Evolutionary conservation across 1,284 basidiomycete species (phyloP).

Genomic region (Somion occarium): DNA sequence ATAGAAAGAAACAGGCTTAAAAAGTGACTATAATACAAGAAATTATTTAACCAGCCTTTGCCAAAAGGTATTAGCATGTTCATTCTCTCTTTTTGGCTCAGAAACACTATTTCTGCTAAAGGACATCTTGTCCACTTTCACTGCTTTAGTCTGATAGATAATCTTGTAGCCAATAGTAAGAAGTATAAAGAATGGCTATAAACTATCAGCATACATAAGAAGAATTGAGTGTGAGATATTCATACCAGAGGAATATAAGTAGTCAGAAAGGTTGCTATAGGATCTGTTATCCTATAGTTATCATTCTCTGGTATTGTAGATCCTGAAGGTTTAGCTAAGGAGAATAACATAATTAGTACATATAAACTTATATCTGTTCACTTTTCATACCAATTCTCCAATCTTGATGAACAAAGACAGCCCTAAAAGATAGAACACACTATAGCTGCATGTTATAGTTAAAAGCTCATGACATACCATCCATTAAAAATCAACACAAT

Average conservation of each 20-base stretch:
- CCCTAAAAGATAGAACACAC: neutral
- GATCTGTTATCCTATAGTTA: conserved; percentile 10
- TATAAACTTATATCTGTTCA: too few relatives aligned
- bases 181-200: conserved; percentile 24
- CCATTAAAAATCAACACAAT: conserved; percentile 26
- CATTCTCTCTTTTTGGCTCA: conserved; percentile 2
- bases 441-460: neutral
- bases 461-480: conserved; percentile 13
- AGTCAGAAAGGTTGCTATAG: conserved; percentile 22
- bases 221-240: too few relatives aligned
- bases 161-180: conserved; percentile 28
- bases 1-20: too few relatives aligned
- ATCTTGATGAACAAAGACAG: conserved; percentile 23
- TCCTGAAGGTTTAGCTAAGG: conserved; percentile 1
- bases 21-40: too few relatives aligned
- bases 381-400: conserved; percentile 24
- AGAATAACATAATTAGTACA: too few relatives aligned
- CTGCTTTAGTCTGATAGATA: conserved; percentile 25
- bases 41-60: too few relatives aligned
- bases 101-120: conserved; percentile 18
- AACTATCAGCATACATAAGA: neutral
- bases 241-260: conserved; percentile 27
- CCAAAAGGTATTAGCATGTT: too few relatives aligned
- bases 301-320: conserved; percentile 6
- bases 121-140: conserved; percentile 23